Conservation (phyloP, 148 eudicot genomes). For the Fagopyrum esculentum region DNA sequence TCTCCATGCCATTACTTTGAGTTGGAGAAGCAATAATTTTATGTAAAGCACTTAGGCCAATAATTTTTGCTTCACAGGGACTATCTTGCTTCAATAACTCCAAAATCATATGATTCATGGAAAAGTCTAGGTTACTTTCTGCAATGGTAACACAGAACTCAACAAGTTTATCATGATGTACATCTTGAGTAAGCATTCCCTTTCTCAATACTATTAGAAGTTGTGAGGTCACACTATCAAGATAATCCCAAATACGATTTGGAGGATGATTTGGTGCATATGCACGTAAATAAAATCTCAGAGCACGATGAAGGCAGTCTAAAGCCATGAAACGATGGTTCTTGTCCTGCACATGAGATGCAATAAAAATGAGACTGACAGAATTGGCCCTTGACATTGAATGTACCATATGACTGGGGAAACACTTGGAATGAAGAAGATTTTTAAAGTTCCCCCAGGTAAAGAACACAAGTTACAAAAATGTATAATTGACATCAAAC, state of each 20-base stretch:
- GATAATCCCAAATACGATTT: slow-evolving; percentile 96
- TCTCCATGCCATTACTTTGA: slow-evolving; percentile 71
- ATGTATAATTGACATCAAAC: background rate
- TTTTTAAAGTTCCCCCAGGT: background rate
- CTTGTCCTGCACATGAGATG: slow-evolving; percentile 62
- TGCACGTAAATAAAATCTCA: slow-evolving; percentile 82
- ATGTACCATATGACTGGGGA: background rate
- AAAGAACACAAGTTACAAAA: background rate
- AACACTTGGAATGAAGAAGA: background rate
- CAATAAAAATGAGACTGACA: background rate
- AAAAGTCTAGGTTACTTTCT: slow-evolving; percentile 91
- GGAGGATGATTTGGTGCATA: slow-evolving; percentile 92
- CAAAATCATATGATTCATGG: slow-evolving; percentile 90
- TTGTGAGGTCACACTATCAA: slow-evolving; percentile 96
- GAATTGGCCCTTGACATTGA: background rate
- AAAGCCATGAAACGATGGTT: slow-evolving; percentile 97
- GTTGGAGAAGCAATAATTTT: slow-evolving; percentile 80
- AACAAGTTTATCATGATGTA: slow-evolving; percentile 94
- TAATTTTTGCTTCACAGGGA: slow-evolving; percentile 94
- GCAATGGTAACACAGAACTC: slow-evolving; percentile 97
- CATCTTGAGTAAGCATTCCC: slow-evolving; percentile 97
- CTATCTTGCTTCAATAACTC: slow-evolving; percentile 92
- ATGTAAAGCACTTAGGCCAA: slow-evolving; percentile 93
- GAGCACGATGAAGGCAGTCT: slow-evolving; percentile 90
- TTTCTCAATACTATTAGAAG: slow-evolving; percentile 71